These are phyloP conservation scores for Verbascum thapsus DNA, from an alignment of 257 asterid genomes.

Conservation along the genomic window DNA sequence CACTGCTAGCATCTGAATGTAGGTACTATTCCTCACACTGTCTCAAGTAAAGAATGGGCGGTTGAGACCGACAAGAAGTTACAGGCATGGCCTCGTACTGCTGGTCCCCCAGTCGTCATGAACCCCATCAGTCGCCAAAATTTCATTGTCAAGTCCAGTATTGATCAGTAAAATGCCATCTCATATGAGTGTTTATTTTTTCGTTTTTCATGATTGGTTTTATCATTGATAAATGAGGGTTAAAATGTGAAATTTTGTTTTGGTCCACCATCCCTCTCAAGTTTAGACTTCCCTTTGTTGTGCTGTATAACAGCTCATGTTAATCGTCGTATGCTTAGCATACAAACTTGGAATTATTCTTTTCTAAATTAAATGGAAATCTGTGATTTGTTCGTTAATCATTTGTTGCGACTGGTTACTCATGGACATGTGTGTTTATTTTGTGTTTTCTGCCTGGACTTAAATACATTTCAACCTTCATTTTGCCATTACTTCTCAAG, in stretches of 20 bases:
- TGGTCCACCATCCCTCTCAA: too few relatives aligned
- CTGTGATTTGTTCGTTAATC: conserved; percentile 12
- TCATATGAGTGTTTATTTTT: background rate
- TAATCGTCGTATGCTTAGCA: conserved; percentile 30
- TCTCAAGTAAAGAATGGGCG: conserved; percentile 67
- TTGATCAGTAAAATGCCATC: conserved; percentile 39
- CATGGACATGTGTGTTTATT: background rate
- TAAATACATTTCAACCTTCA: background rate
- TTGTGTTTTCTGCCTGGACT: background rate
- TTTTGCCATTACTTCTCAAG: too few relatives aligned
- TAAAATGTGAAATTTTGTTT: conserved; percentile 4
- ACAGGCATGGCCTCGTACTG: conserved; percentile 99
- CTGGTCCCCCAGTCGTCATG: conserved; percentile 97
- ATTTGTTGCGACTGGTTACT: too few relatives aligned
- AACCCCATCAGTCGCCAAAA: conserved; percentile 97
- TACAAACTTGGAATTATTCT: conserved; percentile 26
- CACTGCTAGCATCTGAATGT: conserved; percentile 20
- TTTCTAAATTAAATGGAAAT: background rate
- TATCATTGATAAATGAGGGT: background rate
- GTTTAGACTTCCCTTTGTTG: too few relatives aligned
- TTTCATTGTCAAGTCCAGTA: conserved; percentile 67
- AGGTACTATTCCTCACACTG: conserved; percentile 76
- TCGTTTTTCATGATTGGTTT: conserved; percentile 2
- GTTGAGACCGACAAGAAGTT: conserved; percentile 85
- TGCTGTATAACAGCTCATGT: conserved; percentile 20